phyloP scores from a whole-genome alignment of 352 stramenopile species.

The Elongisporangium senticosum region DNA sequence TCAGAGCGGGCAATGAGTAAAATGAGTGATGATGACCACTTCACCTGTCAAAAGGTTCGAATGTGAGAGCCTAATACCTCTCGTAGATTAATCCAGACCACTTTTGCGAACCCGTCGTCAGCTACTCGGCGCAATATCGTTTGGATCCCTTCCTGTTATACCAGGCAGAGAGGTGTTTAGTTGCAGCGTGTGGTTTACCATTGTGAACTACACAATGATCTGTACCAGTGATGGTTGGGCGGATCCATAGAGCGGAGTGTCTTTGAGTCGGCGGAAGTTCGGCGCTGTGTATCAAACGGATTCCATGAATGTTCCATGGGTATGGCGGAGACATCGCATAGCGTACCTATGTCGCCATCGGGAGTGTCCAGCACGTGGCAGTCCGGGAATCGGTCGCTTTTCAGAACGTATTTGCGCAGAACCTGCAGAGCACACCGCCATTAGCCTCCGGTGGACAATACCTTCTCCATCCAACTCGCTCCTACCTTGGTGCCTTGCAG shows the following conservation, averaged over 20 bases:
- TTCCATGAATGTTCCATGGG: neutral
- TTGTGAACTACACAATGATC: neutral
- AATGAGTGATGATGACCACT: constrained; percentile 1
- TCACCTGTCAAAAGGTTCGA: neutral
- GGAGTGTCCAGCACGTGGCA: constrained; percentile 65
- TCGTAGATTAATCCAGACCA: constrained; percentile 81
- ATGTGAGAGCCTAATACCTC: constrained; percentile 25
- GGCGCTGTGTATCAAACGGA: constrained; percentile 27
- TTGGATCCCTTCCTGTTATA: constrained; percentile 58
- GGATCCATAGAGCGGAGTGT: constrained; percentile 62
- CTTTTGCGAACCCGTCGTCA: constrained; percentile 68
- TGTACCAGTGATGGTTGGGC: constrained; percentile 70
- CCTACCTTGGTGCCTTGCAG: constrained; percentile 67
- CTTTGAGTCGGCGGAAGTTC: constrained; percentile 74
- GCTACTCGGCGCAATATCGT: constrained; percentile 61
- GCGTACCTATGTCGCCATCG: constrained; percentile 55
- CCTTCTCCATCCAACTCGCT: neutral
- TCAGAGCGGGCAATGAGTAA: neutral
- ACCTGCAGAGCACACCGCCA: constrained; percentile 24
- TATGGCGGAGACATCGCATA: neutral
- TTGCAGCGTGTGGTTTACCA: neutral
- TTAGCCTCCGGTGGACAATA: neutral
- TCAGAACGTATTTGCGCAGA: constrained; percentile 82
- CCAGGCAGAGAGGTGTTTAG: constrained; percentile 1
- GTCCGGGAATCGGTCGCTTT: constrained; percentile 74